Conservation (phyloP, 495 filamentous ascomycete genomes). For the Hyphodiscus hymeniophilus region DNA sequence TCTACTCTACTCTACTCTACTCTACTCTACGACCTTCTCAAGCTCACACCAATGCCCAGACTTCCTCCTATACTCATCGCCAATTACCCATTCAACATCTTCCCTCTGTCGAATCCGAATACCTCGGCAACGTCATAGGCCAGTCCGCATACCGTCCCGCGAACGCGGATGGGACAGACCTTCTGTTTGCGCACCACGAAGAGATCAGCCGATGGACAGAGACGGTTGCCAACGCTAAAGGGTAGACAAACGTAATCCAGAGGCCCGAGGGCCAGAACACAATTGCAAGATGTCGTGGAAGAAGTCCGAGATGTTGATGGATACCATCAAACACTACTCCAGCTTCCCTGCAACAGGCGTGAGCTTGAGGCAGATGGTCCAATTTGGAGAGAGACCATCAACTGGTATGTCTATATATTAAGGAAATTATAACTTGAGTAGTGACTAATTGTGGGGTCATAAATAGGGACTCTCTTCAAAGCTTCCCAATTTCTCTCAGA, state of each 20-base stretch:
- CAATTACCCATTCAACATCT: too few species aligned
- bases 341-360: constrained; percentile 96
- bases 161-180: constrained; percentile 10
- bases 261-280: constrained; percentile 28
- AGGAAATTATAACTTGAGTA: not conserved
- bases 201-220: constrained; percentile 12
- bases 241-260: constrained; percentile 9
- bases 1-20: too few species aligned
- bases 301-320: constrained; percentile 82
- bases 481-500: constrained; percentile 97
- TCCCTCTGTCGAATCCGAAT: too few species aligned
- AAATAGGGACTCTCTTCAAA: constrained; percentile 83
- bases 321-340: constrained; percentile 97
- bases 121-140: not conserved
- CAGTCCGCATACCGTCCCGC: not conserved
- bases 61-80: too few species aligned
- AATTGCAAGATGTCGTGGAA: constrained; percentile 71
- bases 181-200: not conserved
- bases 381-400: constrained; percentile 89
- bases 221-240: constrained; percentile 10
- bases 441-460: constrained; percentile 7
- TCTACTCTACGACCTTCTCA: too few species aligned
- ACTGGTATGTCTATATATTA: constrained; percentile 57
- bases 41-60: too few species aligned
- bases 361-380: constrained; percentile 96